Conservation (phyloP, 495 filamentous ascomycete genomes). For the Annulohypoxylon nitens region DNA sequence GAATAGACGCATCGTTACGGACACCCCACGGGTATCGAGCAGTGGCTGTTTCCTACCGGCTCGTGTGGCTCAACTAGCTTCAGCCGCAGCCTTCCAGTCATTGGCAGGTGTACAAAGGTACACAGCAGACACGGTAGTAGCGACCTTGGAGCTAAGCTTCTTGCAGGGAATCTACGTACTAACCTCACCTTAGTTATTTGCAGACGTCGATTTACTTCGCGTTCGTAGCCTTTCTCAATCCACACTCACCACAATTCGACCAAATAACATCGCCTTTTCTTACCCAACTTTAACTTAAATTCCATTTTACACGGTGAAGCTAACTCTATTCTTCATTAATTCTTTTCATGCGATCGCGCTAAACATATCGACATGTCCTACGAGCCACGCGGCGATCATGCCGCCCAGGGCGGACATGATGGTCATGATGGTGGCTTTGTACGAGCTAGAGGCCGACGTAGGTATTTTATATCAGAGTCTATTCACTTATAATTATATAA, state of each 20-base stretch:
- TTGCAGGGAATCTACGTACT: background rate
- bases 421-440: constrained; percentile 53
- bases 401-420: constrained; percentile 54
- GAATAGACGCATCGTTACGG: background rate
- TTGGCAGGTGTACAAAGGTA: background rate
- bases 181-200: constrained; percentile 31
- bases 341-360: constrained; percentile 23
- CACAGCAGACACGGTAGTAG: background rate
- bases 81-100: constrained; percentile 31
- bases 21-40: constrained; percentile 7
- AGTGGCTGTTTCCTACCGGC: background rate
- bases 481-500: background rate
- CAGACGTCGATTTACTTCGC: constrained; percentile 24
- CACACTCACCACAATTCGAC: constrained; percentile 27
- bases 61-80: constrained; percentile 28
- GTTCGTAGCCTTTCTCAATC: constrained; percentile 16
- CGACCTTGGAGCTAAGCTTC: background rate
- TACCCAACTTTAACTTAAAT: background rate
- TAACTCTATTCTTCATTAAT: background rate
- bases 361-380: constrained; percentile 56
- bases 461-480: constrained; percentile 44
- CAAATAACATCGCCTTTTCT: constrained; percentile 4
- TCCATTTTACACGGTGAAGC: background rate
- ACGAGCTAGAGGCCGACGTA: constrained; percentile 60
- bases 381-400: constrained; percentile 58